phyloP scores from a whole-genome alignment of 2,329 filamentous ascomycete genomes.

The Domatiomyces globalis region DNA sequence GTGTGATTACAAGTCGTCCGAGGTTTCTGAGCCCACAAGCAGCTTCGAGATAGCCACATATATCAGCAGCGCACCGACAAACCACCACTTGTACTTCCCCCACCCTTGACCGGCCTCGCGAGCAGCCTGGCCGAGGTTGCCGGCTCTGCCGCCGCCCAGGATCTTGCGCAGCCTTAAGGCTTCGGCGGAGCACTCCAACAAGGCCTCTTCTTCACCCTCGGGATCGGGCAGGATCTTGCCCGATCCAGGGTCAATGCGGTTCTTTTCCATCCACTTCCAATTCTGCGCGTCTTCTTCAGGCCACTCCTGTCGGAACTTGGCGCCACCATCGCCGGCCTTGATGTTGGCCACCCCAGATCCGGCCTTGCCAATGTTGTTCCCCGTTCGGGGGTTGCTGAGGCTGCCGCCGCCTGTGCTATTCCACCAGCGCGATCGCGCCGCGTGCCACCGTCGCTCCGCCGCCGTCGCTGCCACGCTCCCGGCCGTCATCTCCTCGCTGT shows the following conservation, averaged over 20 bases:
- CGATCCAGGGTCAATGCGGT: conserved; percentile 62
- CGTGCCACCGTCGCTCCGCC: conserved; percentile 63
- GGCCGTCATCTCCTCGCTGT: conserved; percentile 95
- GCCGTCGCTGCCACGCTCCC: conserved; percentile 68
- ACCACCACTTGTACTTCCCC: conserved; percentile 63
- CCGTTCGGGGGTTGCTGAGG: conserved; percentile 41
- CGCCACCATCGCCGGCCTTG: conserved; percentile 80
- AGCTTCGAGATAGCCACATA: conserved; percentile 74
- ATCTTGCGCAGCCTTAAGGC: conserved; percentile 51
- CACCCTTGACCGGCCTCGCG: conserved; percentile 69
- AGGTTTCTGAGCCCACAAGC: conserved; percentile 29
- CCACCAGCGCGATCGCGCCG: conserved; percentile 78
- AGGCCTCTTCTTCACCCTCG: conserved; percentile 24
- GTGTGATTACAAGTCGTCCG: neutral
- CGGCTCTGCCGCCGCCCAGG: conserved; percentile 40
- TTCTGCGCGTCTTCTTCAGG: conserved; percentile 80
- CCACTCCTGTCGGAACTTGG: conserved; percentile 83
- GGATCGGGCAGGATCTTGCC: conserved; percentile 50
- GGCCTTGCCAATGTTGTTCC: conserved; percentile 41
- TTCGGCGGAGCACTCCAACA: conserved; percentile 47
- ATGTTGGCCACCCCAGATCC: conserved; percentile 53
- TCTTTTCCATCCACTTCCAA: conserved; percentile 77
- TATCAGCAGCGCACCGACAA: conserved; percentile 56
- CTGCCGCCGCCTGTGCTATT: conserved; percentile 78
- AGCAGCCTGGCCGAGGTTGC: conserved; percentile 51